These are phyloP conservation scores for Fraxinus sp. DNA, from an alignment of 305 asterid genomes.

Conservation along the genomic window DNA sequence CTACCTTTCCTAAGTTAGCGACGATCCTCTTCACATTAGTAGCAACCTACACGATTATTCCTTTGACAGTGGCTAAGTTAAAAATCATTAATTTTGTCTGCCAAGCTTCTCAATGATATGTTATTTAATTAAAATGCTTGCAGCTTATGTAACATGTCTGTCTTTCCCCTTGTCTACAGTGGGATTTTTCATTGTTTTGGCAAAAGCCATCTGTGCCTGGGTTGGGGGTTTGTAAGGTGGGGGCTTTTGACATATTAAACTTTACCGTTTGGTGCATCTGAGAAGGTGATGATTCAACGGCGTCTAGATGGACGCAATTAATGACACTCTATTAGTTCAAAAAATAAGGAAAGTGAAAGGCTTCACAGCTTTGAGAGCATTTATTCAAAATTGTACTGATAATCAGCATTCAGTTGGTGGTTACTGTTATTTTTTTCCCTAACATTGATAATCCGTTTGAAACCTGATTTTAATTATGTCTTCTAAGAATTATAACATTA, in stretches of 20 bases:
- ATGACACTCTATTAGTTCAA: constrained; percentile 14
- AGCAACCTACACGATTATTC: background rate
- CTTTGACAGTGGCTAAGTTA: background rate
- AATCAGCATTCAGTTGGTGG: background rate
- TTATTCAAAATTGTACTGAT: constrained; percentile 7
- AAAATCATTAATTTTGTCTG: background rate
- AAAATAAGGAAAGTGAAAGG: background rate
- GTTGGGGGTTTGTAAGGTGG: background rate
- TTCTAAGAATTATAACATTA: background rate
- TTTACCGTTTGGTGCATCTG: background rate
- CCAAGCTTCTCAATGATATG: background rate
- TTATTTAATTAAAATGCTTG: background rate
- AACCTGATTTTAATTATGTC: constrained; percentile 1
- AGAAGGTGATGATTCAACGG: background rate
- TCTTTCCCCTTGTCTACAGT: background rate
- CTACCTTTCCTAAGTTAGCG: background rate
- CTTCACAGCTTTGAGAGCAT: constrained; percentile 10
- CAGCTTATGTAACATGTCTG: background rate
- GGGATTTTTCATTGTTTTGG: background rate
- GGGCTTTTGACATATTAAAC: background rate
- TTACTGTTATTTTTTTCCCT: background rate
- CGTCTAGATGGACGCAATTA: background rate
- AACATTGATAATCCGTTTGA: background rate
- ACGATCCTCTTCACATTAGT: background rate
- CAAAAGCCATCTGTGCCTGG: background rate